These are phyloP conservation scores for Diaporthe amygdali DNA, from an alignment of 2,329 filamentous ascomycete genomes.

Conservation along the genomic window DNA sequence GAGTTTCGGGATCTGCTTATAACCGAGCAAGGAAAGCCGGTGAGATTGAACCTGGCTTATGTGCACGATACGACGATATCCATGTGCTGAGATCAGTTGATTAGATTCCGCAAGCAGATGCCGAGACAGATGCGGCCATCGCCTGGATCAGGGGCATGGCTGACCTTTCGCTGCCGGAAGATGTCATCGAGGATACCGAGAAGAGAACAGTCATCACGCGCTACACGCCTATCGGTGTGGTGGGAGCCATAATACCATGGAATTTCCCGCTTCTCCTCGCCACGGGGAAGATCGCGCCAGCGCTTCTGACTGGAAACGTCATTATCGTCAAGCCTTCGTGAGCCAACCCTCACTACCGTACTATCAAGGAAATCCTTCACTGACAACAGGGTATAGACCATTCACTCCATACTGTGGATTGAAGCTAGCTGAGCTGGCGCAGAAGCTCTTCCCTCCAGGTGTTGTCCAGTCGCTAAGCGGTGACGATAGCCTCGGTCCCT, in stretches of 20 bases:
- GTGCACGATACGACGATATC: not conserved
- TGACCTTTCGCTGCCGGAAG: not conserved
- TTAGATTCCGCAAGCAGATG: not conserved
- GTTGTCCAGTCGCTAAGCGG: conserved; percentile 66
- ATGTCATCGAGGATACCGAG: not conserved
- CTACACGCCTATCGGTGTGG: not conserved
- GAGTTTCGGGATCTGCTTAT: not conserved
- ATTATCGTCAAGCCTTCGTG: conserved; percentile 64
- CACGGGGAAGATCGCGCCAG: conserved; percentile 57
- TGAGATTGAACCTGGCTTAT: not conserved
- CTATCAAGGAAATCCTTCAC: too few species aligned
- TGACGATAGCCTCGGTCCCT: conserved; percentile 63
- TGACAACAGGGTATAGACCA: conserved; percentile 36
- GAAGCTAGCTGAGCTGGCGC: conserved; percentile 63
- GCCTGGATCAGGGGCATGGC: not conserved
- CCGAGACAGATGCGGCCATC: not conserved
- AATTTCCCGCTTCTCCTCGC: not conserved
- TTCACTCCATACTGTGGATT: conserved; percentile 59
- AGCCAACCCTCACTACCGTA: conserved; percentile 31
- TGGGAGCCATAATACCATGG: not conserved
- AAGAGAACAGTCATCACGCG: not conserved
- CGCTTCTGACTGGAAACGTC: conserved; percentile 59
- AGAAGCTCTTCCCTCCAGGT: conserved; percentile 63
- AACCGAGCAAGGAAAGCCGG: not conserved
- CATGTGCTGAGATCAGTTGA: not conserved